These are phyloP conservation scores for Platanus orientalis DNA, from an alignment of 164 flowering plant species.

Conservation along the genomic window DNA sequence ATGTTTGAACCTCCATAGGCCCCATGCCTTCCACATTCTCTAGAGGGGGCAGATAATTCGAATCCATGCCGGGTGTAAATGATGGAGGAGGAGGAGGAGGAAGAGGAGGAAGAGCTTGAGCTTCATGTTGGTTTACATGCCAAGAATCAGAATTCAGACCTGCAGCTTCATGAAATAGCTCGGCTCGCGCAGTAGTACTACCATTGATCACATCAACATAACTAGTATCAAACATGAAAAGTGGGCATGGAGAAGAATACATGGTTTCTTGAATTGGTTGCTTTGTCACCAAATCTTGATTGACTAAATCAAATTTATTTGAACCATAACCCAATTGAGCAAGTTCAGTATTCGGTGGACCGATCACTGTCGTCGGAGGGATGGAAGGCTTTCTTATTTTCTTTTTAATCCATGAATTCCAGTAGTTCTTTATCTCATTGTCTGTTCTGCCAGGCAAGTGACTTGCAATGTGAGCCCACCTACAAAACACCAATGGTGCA, in stretches of 20 bases:
- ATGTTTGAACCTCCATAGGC: slow-evolving; percentile 37
- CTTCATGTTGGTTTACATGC: slow-evolving; percentile 30
- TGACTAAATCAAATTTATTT: slow-evolving; percentile 26
- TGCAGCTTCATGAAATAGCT: slow-evolving; percentile 26
- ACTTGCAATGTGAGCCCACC: slow-evolving; percentile 98
- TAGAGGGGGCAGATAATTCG: slow-evolving; percentile 50
- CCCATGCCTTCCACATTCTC: slow-evolving; percentile 44
- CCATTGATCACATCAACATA: slow-evolving; percentile 13
- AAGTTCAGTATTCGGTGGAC: slow-evolving; percentile 17
- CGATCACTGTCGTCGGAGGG: slow-evolving; percentile 8
- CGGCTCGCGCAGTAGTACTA: slow-evolving; percentile 11
- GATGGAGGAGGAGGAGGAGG: slow-evolving; percentile 7
- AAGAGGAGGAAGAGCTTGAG: not conserved
- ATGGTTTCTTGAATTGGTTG: slow-evolving; percentile 36
- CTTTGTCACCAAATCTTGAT: slow-evolving; percentile 36
- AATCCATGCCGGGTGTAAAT: slow-evolving; percentile 13
- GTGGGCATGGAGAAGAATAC: slow-evolving; percentile 41
- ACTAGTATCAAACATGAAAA: slow-evolving; percentile 59
- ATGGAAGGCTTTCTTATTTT: slow-evolving; percentile 61
- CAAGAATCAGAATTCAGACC: slow-evolving; percentile 31
- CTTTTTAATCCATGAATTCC: slow-evolving; percentile 98
- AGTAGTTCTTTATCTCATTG: slow-evolving; percentile 90
- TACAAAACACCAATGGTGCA: slow-evolving; percentile 15
- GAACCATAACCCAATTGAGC: slow-evolving; percentile 24
- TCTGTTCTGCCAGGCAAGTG: slow-evolving; percentile 95